Conservation (phyloP, 2,329 filamentous ascomycete species). For the Fusarium sp. region DNA sequence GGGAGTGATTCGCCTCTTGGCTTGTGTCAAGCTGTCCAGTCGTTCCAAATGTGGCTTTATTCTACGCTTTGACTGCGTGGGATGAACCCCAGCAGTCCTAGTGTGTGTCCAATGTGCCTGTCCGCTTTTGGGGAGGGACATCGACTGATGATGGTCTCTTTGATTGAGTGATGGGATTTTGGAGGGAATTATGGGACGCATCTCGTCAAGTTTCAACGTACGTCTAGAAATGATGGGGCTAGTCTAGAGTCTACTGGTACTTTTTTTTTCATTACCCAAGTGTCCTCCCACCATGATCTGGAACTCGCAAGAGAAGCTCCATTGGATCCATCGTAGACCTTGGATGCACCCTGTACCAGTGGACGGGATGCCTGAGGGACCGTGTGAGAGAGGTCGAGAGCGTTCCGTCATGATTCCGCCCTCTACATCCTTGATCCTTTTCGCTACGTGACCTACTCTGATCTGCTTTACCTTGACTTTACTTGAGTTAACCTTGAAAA, state of each 20-base stretch:
- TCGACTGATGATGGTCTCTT: not conserved
- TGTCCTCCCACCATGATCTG: not conserved
- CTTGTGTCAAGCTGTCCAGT: not conserved
- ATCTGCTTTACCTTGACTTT: not conserved
- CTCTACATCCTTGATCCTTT: not conserved
- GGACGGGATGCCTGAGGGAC: not conserved
- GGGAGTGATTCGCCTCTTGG: constrained; percentile 2
- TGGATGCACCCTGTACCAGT: not conserved
- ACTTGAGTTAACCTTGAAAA: not conserved
- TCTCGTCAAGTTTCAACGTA: not conserved
- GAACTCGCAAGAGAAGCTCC: not conserved
- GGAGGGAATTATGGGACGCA: not conserved
- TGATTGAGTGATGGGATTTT: not conserved
- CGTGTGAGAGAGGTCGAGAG: not conserved
- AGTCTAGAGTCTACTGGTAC: not conserved
- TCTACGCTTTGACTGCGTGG: constrained; percentile 7
- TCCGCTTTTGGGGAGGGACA: not conserved
- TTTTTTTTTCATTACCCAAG: not conserved
- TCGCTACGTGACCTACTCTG: not conserved
- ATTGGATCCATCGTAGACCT: not conserved
- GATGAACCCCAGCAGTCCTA: constrained; percentile 2
- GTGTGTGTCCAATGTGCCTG: constrained; percentile 6
- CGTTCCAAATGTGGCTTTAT: not conserved
- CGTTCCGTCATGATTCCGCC: not conserved
- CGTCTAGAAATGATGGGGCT: not conserved